These are phyloP conservation scores for Suillus hirtellus DNA, from an alignment of 768 basidiomycete species.

Conservation along the genomic window DNA sequence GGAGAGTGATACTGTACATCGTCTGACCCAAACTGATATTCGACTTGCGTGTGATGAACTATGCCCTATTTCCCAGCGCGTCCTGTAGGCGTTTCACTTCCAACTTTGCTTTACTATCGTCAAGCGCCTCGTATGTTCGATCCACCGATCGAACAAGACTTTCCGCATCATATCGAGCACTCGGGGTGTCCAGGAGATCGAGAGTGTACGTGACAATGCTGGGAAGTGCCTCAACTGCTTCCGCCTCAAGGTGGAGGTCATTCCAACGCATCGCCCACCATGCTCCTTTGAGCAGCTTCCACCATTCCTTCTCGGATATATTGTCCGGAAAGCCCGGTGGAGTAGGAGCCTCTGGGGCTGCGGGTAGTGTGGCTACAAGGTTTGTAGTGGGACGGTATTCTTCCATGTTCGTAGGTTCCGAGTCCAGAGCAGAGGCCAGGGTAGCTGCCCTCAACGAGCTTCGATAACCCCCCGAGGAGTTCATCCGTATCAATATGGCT, in stretches of 20 bases:
- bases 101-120: not conserved
- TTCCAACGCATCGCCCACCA: constrained; percentile 4
- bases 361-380: not conserved
- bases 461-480: no score
- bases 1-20: no score
- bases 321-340: not conserved
- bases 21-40: no score
- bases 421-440: not conserved
- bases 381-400: not conserved
- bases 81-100: not conserved
- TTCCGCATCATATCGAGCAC: not conserved
- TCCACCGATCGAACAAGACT: not conserved
- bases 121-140: not conserved
- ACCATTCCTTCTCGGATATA: not conserved
- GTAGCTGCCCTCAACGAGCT: no score
- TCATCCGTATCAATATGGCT: not conserved
- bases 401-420: not conserved
- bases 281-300: not conserved
- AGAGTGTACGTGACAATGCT: not conserved
- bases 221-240: not conserved
- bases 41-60: no score
- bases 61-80: not conserved
- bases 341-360: not conserved
- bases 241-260: not conserved
- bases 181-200: not conserved